phyloP scores from a whole-genome alignment of 2,329 filamentous ascomycete genomes.

The Penicillium hordei region DNA sequence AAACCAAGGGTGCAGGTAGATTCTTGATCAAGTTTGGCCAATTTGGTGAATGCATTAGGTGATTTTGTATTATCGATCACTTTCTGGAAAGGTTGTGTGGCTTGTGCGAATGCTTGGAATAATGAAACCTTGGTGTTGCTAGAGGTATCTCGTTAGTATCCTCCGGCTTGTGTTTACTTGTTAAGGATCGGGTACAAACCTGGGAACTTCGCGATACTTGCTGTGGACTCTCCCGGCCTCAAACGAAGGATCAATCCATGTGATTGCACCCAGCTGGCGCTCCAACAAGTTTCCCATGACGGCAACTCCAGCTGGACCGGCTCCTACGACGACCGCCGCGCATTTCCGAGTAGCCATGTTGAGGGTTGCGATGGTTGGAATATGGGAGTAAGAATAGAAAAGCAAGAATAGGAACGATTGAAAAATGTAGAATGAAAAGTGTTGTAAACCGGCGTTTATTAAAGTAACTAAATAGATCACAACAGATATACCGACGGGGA shows the following conservation, averaged over 20 bases:
- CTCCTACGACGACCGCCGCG: conserved; percentile 59
- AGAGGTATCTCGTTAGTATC: background rate
- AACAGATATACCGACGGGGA: conserved; percentile 2
- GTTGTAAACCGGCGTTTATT: conserved; percentile 3
- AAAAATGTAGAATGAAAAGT: background rate
- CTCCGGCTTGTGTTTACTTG: background rate
- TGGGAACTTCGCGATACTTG: conserved; percentile 62
- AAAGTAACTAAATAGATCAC: conserved; percentile 24
- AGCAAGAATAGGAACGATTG: background rate
- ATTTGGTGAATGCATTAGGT: conserved; percentile 56
- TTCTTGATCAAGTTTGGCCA: conserved; percentile 56
- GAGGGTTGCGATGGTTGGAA: background rate
- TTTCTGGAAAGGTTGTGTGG: conserved; percentile 53
- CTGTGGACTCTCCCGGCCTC: conserved; percentile 54
- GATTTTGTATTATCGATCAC: conserved; percentile 50
- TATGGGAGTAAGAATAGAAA: background rate
- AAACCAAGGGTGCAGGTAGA: conserved; percentile 58
- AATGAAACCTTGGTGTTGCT: conserved; percentile 63
- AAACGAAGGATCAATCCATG: conserved; percentile 62
- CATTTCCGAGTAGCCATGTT: conserved; percentile 40
- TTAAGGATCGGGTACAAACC: conserved; percentile 30
- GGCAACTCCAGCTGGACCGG: conserved; percentile 60
- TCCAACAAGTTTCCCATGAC: conserved; percentile 63
- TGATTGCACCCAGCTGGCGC: conserved; percentile 51
- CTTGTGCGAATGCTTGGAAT: conserved; percentile 59